Percentiles rank a stretch among this genome's conserved stretches.
phyloP scores from a whole-genome alignment of 768 basidiomycete genomes.

The Suillus ampliporus region DNA sequence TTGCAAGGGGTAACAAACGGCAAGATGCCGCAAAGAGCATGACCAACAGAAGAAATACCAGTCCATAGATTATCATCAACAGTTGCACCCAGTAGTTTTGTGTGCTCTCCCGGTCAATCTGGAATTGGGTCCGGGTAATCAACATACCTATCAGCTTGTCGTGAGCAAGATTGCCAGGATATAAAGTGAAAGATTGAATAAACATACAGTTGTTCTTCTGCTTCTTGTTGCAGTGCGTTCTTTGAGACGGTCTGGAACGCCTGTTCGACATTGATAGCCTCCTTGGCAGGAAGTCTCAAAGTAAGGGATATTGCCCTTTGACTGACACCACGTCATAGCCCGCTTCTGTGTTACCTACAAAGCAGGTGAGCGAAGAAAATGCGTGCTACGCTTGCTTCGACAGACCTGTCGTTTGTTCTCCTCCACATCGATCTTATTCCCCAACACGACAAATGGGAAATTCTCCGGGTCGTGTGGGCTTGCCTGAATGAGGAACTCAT shows the following conservation, averaged over 20 bases:
- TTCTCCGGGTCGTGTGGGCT: slow-evolving; percentile 99
- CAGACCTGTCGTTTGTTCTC: slow-evolving; percentile 94
- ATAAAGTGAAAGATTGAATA: slow-evolving; percentile 13
- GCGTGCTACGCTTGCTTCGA: slow-evolving; percentile 22
- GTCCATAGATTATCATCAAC: slow-evolving; percentile 50
- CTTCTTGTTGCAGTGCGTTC: slow-evolving; percentile 97
- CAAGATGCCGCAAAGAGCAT: slow-evolving; percentile 29
- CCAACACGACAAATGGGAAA: slow-evolving; percentile 98
- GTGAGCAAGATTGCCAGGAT: slow-evolving; percentile 16
- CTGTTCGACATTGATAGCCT: slow-evolving; percentile 99
- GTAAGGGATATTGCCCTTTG: slow-evolving; percentile 99
- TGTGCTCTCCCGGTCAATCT: slow-evolving; percentile 90
- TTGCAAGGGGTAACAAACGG: slow-evolving; percentile 40
- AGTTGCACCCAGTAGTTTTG: slow-evolving; percentile 94
- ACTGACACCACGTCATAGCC: slow-evolving; percentile 99
- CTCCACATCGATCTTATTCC: slow-evolving; percentile 99
- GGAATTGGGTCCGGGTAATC: slow-evolving; percentile 99
- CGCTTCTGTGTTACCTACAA: slow-evolving; percentile 96
- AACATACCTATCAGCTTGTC: slow-evolving; percentile 73
- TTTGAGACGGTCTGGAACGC: slow-evolving; percentile 99
- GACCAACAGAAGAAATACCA: slow-evolving; percentile 32
- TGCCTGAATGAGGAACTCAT: slow-evolving; percentile 99
- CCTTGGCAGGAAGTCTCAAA: slow-evolving; percentile 99
- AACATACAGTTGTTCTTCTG: slow-evolving; percentile 90
- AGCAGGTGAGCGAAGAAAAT: slow-evolving; percentile 5